A percentile compares a stretch with the other conserved stretches of the same genome.
Evolutionary conservation across 83 land plant species (phyloP).

Genomic region (Thuja plicata): DNA sequence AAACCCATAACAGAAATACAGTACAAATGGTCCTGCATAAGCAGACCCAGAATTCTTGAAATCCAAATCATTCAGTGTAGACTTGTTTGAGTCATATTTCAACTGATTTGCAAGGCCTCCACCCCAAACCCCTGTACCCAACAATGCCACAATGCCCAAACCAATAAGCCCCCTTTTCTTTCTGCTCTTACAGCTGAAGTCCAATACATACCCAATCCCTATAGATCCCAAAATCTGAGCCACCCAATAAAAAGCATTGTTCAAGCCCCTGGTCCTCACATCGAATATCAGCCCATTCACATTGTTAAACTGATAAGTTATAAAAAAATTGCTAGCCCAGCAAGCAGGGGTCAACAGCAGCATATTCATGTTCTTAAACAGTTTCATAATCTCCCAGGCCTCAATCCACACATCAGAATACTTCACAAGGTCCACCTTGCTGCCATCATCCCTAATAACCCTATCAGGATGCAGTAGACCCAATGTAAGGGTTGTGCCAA

Average conservation of each 20-base stretch:
- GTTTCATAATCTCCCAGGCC: constrained; percentile 21
- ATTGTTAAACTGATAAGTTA: too few relatives aligned
- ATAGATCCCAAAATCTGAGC: too few relatives aligned
- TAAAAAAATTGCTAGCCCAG: too few relatives aligned
- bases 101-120: constrained; percentile 37
- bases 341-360: too few relatives aligned
- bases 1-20: constrained; percentile 32
- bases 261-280: too few relatives aligned
- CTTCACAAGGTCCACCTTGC: constrained; percentile 10
- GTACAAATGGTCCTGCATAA: constrained; percentile 38
- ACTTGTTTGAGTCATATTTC: background rate
- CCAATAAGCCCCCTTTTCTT: too few relatives aligned
- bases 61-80: constrained; percentile 13
- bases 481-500: constrained; percentile 35
- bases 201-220: too few relatives aligned
- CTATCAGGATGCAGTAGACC: constrained; percentile 23
- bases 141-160: too few relatives aligned
- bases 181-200: too few relatives aligned
- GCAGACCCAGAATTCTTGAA: constrained; percentile 17
- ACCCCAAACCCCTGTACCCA: constrained; percentile 30
- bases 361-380: constrained; percentile 25
- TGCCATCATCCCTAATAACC: constrained; percentile 33
- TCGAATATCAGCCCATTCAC: too few relatives aligned
- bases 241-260: too few relatives aligned
- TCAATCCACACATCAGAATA: constrained; percentile 15